These are phyloP conservation scores for Colletotrichum chrysophilum DNA, from an alignment of 2,329 filamentous ascomycete species.

Conservation along the genomic window DNA sequence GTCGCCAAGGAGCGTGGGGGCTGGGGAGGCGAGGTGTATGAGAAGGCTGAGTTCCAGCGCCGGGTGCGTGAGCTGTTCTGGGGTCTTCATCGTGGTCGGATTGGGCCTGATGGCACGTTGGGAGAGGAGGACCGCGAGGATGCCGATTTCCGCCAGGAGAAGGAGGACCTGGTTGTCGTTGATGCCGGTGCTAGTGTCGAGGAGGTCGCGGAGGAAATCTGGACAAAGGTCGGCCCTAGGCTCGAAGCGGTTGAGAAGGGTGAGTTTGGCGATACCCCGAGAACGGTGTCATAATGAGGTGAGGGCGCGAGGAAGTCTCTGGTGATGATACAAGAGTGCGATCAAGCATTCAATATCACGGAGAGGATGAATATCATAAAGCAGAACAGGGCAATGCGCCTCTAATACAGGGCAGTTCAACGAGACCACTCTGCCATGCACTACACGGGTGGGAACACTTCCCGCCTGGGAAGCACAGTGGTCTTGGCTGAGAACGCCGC, in stretches of 20 bases:
- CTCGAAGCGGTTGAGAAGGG: constrained; percentile 56
- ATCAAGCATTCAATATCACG: not conserved
- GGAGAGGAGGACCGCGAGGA: constrained; percentile 27
- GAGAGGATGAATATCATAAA: not conserved
- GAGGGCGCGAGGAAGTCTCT: not conserved
- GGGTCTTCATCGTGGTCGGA: constrained; percentile 54
- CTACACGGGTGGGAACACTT: not conserved
- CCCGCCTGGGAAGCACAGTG: not conserved
- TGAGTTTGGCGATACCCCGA: constrained; percentile 50
- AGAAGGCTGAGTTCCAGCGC: constrained; percentile 81
- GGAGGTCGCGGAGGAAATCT: constrained; percentile 61
- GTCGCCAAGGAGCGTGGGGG: constrained; percentile 80
- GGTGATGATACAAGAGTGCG: not conserved
- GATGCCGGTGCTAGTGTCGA: constrained; percentile 60
- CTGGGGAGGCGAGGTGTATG: constrained; percentile 89
- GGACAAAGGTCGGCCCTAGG: constrained; percentile 52
- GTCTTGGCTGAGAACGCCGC: not conserved
- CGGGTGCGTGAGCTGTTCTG: constrained; percentile 79
- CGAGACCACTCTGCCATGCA: not conserved
- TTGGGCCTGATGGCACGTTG: constrained; percentile 34
- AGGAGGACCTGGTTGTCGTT: constrained; percentile 59
- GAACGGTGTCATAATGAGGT: constrained; percentile 38
- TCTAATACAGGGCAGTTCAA: not conserved
- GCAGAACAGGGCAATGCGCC: not conserved
- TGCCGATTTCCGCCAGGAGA: constrained; percentile 49